These are phyloP conservation scores for Eimeria maxima DNA, from an alignment of 169 alveolate species.

Conservation along the genomic window DNA sequence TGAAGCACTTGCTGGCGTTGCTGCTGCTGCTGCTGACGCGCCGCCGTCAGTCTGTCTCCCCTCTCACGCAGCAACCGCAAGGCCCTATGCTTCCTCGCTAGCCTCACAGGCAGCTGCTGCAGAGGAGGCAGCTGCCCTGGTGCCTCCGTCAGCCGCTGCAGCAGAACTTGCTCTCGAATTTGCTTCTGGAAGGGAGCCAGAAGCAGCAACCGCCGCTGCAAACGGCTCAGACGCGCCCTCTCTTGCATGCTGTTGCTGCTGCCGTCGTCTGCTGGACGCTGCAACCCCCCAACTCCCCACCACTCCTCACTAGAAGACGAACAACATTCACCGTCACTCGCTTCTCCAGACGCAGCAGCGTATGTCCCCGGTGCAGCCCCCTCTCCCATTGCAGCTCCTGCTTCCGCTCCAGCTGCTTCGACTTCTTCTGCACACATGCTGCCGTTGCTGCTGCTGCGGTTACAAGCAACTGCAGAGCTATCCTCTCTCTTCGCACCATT, in stretches of 20 bases:
- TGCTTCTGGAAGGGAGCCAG: conserved; percentile 69
- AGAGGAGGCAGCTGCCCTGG: conserved; percentile 82
- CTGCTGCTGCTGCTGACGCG: conserved; percentile 74
- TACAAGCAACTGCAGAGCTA: conserved; percentile 23
- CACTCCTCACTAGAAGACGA: not conserved
- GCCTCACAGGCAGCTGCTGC: conserved; percentile 72
- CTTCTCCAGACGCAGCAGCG: not conserved
- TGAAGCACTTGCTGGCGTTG: conserved; percentile 67
- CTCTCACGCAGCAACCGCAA: conserved; percentile 78
- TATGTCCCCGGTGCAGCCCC: not conserved
- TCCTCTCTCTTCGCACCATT: conserved; percentile 12
- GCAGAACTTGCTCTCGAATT: conserved; percentile 63
- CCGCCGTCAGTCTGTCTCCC: conserved; percentile 69
- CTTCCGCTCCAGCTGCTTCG: not conserved
- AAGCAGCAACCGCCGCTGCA: conserved; percentile 78
- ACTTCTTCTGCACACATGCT: not conserved
- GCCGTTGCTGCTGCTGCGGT: conserved; percentile 28
- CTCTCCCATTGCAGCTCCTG: not conserved
- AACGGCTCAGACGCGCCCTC: conserved; percentile 48
- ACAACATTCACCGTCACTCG: not conserved
- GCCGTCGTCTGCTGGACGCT: conserved; percentile 52
- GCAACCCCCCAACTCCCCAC: conserved; percentile 60
- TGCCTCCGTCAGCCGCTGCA: conserved; percentile 73
- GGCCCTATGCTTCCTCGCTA: conserved; percentile 77
- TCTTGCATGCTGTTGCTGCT: conserved; percentile 76